Evolutionary conservation across 2,329 filamentous ascomycete species (phyloP), one percentile per base, ranked within the genome.

Genomic region (Podosphaera aphanis): DNA sequence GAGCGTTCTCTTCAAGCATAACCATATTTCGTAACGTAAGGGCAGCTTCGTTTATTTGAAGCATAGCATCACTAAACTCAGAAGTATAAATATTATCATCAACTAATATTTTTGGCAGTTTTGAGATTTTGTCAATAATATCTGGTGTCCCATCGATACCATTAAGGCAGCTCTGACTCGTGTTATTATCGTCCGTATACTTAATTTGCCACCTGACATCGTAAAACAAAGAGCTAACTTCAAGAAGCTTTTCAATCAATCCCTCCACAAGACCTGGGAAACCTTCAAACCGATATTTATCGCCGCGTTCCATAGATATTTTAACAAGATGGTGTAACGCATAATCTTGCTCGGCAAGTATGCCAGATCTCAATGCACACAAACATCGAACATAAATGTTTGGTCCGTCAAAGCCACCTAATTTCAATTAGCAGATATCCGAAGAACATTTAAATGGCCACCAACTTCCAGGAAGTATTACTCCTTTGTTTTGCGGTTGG

Each of bases 1-100:
- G 64, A 0, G 88, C 88, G 57, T 98, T 98, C 50, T 93, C 85
- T 19, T 78, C 74, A 18, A 94, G 67, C 61, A 92, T 82, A n/a
- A 86, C 79, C 85, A 98, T 94, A 60, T 98, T 98, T 44, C 90
- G 76, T 38, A 95, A 68, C 16, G 93, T 86, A 41, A 95, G 66
- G 18, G 80, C 77, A 2, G 90, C 85, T 61, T 95, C 86, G 20
- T 80, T 88, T 50, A 93, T 71, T 51, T 83, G 73, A 11, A 81
- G 72, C 49, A 95, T 67, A 37, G 71, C 67, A 50, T 85, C 77
- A 13, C 73, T 69, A 52, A 81, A 83, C 5, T 77, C 69, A 25
- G 74, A 74, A 0, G 83, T 74, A 50, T 86, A 73, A 21, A 94
- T 67, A 31, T 68, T 68, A 54, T 83, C 73, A 50, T 81, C 77